Evolutionary conservation across 306 rosid genomes (phyloP).

Genomic region (Vigna radiata): DNA sequence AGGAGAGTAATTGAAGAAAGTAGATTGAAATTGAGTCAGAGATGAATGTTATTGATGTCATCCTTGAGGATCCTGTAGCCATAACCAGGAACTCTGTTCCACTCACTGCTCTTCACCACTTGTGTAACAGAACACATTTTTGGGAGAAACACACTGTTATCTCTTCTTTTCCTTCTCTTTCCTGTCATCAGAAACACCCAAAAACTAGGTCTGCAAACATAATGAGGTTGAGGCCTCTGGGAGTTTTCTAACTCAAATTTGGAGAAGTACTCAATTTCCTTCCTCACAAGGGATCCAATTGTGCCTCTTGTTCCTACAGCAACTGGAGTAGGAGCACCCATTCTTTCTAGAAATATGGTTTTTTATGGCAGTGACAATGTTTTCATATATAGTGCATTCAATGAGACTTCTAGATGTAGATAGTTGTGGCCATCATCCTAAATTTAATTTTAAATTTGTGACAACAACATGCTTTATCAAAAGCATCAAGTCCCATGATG

Average conservation of each 20-base stretch:
- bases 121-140: slow-evolving; percentile 59
- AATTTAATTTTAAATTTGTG: slow-evolving; percentile 52
- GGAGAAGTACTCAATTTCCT: slow-evolving; percentile 76
- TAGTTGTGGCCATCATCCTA: slow-evolving; percentile 46
- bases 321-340: slow-evolving; percentile 72
- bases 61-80: slow-evolving; percentile 69
- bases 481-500: slow-evolving; percentile 60
- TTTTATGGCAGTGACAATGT: slow-evolving; percentile 44
- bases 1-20: slow-evolving; percentile 3
- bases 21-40: slow-evolving; percentile 27
- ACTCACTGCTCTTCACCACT: slow-evolving; percentile 56
- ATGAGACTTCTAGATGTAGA: slow-evolving; percentile 61
- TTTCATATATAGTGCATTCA: slow-evolving; percentile 52
- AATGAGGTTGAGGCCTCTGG: slow-evolving; percentile 49
- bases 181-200: slow-evolving; percentile 65
- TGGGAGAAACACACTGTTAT: slow-evolving; percentile 49
- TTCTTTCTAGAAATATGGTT: slow-evolving; percentile 46
- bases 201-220: slow-evolving; percentile 56
- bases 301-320: slow-evolving; percentile 88
- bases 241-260: slow-evolving; percentile 65
- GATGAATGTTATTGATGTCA: slow-evolving; percentile 52
- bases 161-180: slow-evolving; percentile 67
- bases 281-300: slow-evolving; percentile 73
- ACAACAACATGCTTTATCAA: slow-evolving; percentile 51
- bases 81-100: slow-evolving; percentile 63